Base-by-base conservation (phyloP, 495 filamentous ascomycete species). In the Penicillium maclennaniae region DNA sequence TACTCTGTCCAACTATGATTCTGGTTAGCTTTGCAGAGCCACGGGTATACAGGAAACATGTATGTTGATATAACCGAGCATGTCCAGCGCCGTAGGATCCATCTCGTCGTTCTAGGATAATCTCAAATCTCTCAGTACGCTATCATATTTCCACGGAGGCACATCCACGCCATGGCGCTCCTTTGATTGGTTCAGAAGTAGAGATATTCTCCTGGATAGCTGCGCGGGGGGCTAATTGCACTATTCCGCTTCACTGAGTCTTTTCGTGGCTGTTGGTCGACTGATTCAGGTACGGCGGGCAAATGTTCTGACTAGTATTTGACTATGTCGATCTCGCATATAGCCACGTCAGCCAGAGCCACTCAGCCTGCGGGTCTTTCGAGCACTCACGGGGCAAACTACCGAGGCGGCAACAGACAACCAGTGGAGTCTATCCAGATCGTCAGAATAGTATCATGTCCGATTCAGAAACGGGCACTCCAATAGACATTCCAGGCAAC, bases 231-330 rank as follows among this genome's bases (percentile, higher is more conserved):
- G 51, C 23, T 58, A 60, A 26, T 50, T 21, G 17, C 74, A 54
- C 55, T 76, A 74, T 60, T 66, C 25, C 73, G 73, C 47, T 56
- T 45, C 6, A 50, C 26, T 40, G 65, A 65, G 0, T 20, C 45
- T 36, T 74, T 60, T 47, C 49, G 31, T n/a, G 73, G 71, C 34
- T 76, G 73, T 53, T 76, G 73, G 43, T 69, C 69, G 12, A 63
- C 53, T 16, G 59, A 74, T 49, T 70, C 73, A 16, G 74, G 73
- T 47, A 60, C 51, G 5, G 47, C 46, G 28, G 70, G 69, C 3
- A 39, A 69, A 7, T 76, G 73, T 61, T 61, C 65, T 8, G 70
- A 69, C 34, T 57, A 66, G 27, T 38, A 55, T 39, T 28, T 36
- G 38, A 25, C 27, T 7, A 46, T 25, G 0, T 43, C 47, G 27